Base-by-base conservation (phyloP, 345 rosid species). In the Boechera retrofracta region DNA sequence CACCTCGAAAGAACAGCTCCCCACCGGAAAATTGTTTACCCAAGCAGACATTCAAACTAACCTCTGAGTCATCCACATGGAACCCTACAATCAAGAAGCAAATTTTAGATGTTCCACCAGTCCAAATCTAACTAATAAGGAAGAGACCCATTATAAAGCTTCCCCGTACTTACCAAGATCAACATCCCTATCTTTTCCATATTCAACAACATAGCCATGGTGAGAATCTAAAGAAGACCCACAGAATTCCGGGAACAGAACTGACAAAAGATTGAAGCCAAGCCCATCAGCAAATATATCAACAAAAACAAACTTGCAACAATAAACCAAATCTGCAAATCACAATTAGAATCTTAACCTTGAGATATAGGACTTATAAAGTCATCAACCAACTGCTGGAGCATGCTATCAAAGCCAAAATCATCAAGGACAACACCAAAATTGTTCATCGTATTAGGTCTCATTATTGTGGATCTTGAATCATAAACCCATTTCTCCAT, bases 1-100 rank as follows among this genome's bases (percentile, higher is more conserved):
- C 85, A 29, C 99, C 97, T 10, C 96, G 88, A 58, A 96, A 93
- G 68, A 83, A 96, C 82, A 96, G 81, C 61, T 93, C 90, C 61
- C 99, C 99, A n/a, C 96, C 98, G 77, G 87, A 80, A 80, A 93
- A 93, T 61, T 91, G 82, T 77, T 86, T 92, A 51, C 98, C 96
- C 96, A 96, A 82, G 84, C 98, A 93, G 77, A 91, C 92, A 76
- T 93, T 91, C 78, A 96, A 85, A 71, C 90, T 87, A 69, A 96
- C 87, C 85, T 96, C 99, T 6, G 99, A 88, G 83, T 96, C 99
- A 81, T 96, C 98, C 74, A 93, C 97, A 79, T 93, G 99, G 74
- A 96, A 91, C 77, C 97, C 99, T 95, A 77, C 65, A 58, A 65
- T 33, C 33, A 67, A 55, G 48, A 78, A 66, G 16, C 69, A 66